Base-by-base conservation (phyloP, 225 moss, liverwort and hornwort genomes). In the Ulota crispa region DNA sequence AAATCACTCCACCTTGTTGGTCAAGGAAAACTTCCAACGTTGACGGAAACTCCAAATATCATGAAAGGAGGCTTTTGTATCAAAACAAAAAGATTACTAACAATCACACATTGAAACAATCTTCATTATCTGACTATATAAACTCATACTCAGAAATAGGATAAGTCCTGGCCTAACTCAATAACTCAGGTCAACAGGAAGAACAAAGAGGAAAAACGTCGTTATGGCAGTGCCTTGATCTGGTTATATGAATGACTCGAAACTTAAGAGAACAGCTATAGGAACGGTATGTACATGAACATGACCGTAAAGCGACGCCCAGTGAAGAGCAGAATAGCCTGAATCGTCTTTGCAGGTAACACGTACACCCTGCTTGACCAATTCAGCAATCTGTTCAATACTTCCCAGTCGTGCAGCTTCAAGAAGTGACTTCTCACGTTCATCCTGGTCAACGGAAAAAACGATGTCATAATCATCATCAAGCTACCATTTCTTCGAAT, bases 291-390 rank as follows among this genome's bases (percentile, higher is more conserved):
- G 42, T 81, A 88, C 90, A 85, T 90, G 81, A 59, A 86, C 19
- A 81, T 97, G 97, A 67, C 97, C 97, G 81, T 94, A 92, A 70
- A 97, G 94, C 73, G 95, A 95, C 30, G 94, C 95, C 97, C 93
- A 95, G 77, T 97, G 97, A 78, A 97, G 91, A 82, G 95, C 92
- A 79, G 97, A 90, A 83, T 94, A 95, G 75, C 92, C 95, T 70
- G 83, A 84, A 60, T 88, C 85, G 73, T 95, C 94, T 92, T 93
- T 95, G 73, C 88, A 86, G 67, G 97, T 89, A 54, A 94, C 83
- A 60, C 78, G 92, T 18, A 88, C 85, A 52, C 92, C 97, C 68
- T 70, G 82, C 59, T 85, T 84, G 70, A 90, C 71, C 72, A 97
- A 72, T 75, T 86, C 85, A 73, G 81, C 73, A 68, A 93, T 84